Base-by-base conservation (phyloP, 2,329 filamentous ascomycete genomes). In the Aspergillus fumigatiaffinis region DNA sequence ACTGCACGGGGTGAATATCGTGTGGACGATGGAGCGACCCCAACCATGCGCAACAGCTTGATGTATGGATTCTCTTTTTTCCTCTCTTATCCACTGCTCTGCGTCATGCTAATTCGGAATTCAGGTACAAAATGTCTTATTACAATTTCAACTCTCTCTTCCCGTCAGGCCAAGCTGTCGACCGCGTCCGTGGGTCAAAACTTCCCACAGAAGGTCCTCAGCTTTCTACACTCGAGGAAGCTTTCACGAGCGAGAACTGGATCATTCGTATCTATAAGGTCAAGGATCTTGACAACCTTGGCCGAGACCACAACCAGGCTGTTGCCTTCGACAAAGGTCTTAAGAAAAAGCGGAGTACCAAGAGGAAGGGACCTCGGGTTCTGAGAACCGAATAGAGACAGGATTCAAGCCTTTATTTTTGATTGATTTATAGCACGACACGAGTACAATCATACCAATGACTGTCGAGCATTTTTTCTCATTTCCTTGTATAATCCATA, bases 201-300 rank as follows among this genome's bases (percentile, higher is more conserved):
- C 80, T 97, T 52, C 95, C 94, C n/a, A 86, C 91, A 12, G 83
- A 92, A 65, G 88, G 91, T 1, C 94, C 94, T 8, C 84, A 89
- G 60, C 87, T 99, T 58, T 91, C 89, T 76, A 94, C 89, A 4
- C 78, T 99, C 50, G 94, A 99, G 74, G 94, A 99, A 79, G 94
- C 94, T 9, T 99, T 96, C 76, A 99, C 95, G 55, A 96, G 91
- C 71, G 94, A 99, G 82, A 99, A 99, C 84, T 99, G 94, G 94
- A 99, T 99, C 76, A 97, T 99, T 73, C 86, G 94, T 63, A 97
- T 99, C 71, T 99, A 97, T 84, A 99, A 99, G 84, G 94, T 99
- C 79, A 99, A 99, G 82, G 92, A 96, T 69, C 87, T 97, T 58
- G 94, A 99, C 80, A 97, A 97, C 75, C 82, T 99, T 64, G 93